Base-by-base conservation (phyloP, 2,329 filamentous ascomycete species). In the Pyrenophora graminea region DNA sequence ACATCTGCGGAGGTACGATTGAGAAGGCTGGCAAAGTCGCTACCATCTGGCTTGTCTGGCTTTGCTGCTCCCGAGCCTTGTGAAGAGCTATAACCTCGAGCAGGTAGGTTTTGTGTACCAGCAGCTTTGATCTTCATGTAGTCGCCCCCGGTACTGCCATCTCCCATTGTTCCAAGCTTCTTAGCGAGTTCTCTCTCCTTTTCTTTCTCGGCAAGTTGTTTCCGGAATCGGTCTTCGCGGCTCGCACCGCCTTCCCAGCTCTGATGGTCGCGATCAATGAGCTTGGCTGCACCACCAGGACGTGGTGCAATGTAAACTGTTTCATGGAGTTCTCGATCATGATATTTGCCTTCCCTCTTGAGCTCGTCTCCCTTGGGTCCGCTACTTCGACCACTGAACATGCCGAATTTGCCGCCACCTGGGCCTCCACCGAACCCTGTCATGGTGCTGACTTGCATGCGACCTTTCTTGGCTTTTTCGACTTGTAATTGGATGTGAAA, bases 401-500 rank as follows among this genome's bases (percentile, higher is more conserved):
- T 71, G 55, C 69, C 59, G 44, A 62, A 56, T 56, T 65, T 69
- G 42, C 68, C 49, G 45, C 61, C 55, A 3, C 66, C 58, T 13
- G 62, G 61, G 1, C 68, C 69, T 46, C 60, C 66, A 19, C 70
- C 67, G 42, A 81, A 76, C 19, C 79, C 79, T 3, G 81, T 82
- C 72, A 86, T 87, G 10, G 80, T 83, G 67, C 92, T 96, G 54
- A 97, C 81, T 66, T 96, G 91, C 78, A 92, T 86, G 31, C 92
- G 82, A 1, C 81, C 79, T 9, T 84, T 79, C 25, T 84, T 80
- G 67, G 85, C 83, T 68, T 90, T 92, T 47, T 86, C 83, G 3
- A 97, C 77, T 21, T 90, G 87, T 21, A 90, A 79, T 62, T 95
- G 91, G 60, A 96, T 85, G 73, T 99, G 94, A 62, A 88, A 99